A percentile compares a stretch with the other conserved stretches of the same genome.
Evolutionary conservation across 495 filamentous ascomycete genomes (phyloP).

Genomic region (Penicillium samsonianum): DNA sequence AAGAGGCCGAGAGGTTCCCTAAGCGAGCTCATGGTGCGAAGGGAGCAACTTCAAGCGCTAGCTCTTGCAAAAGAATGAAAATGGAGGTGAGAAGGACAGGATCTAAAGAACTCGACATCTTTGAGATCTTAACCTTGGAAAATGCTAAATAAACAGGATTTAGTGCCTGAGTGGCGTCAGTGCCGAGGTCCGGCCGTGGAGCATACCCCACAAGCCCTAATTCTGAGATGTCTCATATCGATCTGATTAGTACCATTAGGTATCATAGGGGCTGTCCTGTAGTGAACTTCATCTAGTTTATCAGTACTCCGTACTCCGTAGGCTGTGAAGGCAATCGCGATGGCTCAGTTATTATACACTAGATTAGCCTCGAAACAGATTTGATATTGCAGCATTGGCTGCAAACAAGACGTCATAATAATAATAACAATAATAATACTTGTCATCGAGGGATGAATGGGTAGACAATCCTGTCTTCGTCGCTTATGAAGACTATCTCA

Average conservation of each 20-base stretch:
- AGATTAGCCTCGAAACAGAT: no score
- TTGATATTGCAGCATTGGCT: no score
- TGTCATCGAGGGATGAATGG: no score
- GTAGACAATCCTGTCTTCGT: no score
- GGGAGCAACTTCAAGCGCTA: neutral
- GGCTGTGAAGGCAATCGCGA: no score
- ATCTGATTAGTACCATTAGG: neutral
- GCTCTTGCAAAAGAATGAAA: neutral
- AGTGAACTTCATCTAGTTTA: no score
- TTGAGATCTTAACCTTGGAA: constrained; percentile 1
- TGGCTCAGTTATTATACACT: no score
- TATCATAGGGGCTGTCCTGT: no score
- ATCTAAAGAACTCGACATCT: neutral
- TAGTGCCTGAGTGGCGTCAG: constrained; percentile 14
- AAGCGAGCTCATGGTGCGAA: constrained; percentile 37
- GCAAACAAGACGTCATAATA: no score
- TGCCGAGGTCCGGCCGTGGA: constrained; percentile 25
- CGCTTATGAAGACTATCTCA: no score
- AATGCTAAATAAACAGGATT: constrained; percentile 27
- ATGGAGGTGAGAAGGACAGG: neutral
- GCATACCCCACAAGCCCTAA: constrained; percentile 6
- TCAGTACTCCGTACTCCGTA: no score
- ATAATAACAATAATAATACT: no score
- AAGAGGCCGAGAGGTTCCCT: constrained; percentile 42
- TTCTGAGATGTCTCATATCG: neutral